These are phyloP conservation scores for Plantago lanceolata DNA, from an alignment of 305 asterid genomes.

Conservation along the genomic window DNA sequence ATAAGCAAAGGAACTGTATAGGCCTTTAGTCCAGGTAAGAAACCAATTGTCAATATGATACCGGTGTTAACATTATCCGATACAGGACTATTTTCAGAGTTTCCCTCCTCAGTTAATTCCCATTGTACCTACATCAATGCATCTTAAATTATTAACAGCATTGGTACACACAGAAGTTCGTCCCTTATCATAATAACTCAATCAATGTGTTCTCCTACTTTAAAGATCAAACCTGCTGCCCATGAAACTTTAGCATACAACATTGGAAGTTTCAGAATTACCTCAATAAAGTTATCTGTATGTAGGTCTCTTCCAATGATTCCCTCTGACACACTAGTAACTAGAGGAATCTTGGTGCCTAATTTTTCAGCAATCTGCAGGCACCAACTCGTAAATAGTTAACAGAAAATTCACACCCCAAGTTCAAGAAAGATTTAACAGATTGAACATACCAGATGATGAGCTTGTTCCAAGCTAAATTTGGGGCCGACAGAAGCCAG, in stretches of 20 bases:
- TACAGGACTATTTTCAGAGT: conserved; percentile 4
- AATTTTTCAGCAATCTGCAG: conserved; percentile 48
- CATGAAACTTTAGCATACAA: background rate
- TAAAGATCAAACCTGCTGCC: too few species aligned
- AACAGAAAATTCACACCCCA: conserved; percentile 11
- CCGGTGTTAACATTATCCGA: conserved; percentile 31
- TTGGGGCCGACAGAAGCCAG: conserved; percentile 58
- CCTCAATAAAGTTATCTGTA: conserved; percentile 56
- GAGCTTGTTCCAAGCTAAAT: conserved; percentile 40
- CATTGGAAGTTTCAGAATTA: conserved; percentile 19
- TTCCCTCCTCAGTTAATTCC: conserved; percentile 44
- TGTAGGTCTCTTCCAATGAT: conserved; percentile 54
- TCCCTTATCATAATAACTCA: background rate
- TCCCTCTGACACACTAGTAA: conserved; percentile 49
- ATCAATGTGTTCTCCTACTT: background rate
- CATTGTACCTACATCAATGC: conserved; percentile 58
- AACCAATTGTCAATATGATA: conserved; percentile 64
- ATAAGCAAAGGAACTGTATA: conserved; percentile 43
- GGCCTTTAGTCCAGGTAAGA: conserved; percentile 64
- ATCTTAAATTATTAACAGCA: conserved; percentile 22
- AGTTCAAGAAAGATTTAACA: conserved; percentile 4
- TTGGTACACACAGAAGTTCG: background rate
- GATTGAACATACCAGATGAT: conserved; percentile 42
- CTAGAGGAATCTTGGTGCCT: conserved; percentile 42
- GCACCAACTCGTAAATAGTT: conserved; percentile 18